Evolutionary conservation across 2,329 filamentous ascomycete genomes (phyloP), one percentile per base, ranked within the genome.

Genomic region (Macrophomina pseudophaseolina): DNA sequence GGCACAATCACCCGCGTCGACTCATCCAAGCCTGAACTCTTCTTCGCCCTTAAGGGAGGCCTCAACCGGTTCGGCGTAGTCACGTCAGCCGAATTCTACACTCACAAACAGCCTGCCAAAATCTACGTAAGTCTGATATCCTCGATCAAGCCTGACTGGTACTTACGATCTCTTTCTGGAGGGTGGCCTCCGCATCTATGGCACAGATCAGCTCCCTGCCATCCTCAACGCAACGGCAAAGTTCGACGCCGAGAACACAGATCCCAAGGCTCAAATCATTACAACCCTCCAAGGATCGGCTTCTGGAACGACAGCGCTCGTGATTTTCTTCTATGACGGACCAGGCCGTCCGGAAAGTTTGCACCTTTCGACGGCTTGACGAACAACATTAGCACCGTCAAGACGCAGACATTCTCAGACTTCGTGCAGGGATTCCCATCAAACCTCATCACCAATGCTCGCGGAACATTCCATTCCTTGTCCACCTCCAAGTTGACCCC

Each of bases 1-100:
- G 58, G 58, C 9, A 62, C 58, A 4, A 62, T 62, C 28, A 49
- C 30, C 4, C 42, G n/a, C 5, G 32, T 62, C 30, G 44, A 62
- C 32, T 49, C 44, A 16, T 66, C 62, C 7, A 73, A 77, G 35
- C 66, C 72, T 0, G 70, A 74, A 30, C 71, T 79, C 12, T 77
- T 74, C 70, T 68, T 69, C 2, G 76, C 75, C 3, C 70, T 79
- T 7, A 78, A 78, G 64, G 75, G 78, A 5, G 77, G 78, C 8
- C 69, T 66, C 7, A 78, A 76, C 68, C 78, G 79, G 58, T 78
- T 79, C 60, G 78, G 75, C 9, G 73, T 79, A 44, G 74, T 80
- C 3, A 78, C 78, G 5, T 62, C 58, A 23, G 58, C 58, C 30
- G 42, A 48, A 7, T 62, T 46, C 8, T 18, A 46, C 28, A 49